A percentile compares a stretch with the other conserved stretches of the same genome.
Evolutionary conservation across 2,329 filamentous ascomycete species (phyloP).

Genomic region (Claviceps sp.): DNA sequence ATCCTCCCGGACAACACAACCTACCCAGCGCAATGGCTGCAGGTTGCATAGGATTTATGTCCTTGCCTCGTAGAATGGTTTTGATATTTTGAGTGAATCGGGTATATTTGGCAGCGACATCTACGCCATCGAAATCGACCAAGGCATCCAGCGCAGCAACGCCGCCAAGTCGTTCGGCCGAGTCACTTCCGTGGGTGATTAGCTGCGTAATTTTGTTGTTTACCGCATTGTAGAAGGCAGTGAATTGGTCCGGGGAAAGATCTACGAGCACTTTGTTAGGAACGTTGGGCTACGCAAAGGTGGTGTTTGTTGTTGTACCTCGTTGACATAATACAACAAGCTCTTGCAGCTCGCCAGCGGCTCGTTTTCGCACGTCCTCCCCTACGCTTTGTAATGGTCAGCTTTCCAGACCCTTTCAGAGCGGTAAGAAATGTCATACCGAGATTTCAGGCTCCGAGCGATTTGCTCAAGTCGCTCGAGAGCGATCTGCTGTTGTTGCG

Average conservation of each 20-base stretch:
- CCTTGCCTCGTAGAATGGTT: conserved; percentile 77
- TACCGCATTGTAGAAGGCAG: conserved; percentile 40
- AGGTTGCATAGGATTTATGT: conserved; percentile 78
- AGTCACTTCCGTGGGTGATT: conserved; percentile 75
- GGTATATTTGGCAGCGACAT: conserved; percentile 84
- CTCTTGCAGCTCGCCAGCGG: conserved; percentile 40
- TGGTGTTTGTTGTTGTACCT: conserved; percentile 24
- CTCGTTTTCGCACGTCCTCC: conserved; percentile 39
- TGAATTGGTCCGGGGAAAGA: conserved; percentile 67
- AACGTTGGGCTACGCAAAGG: not conserved
- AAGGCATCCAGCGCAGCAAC: conserved; percentile 84
- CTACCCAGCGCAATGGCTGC: conserved; percentile 82
- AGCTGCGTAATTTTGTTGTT: conserved; percentile 47
- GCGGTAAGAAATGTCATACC: conserved; percentile 23
- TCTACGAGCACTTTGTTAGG: conserved; percentile 33
- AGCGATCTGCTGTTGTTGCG: conserved; percentile 37
- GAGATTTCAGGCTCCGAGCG: conserved; percentile 41
- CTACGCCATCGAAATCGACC: conserved; percentile 92
- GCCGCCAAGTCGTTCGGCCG: conserved; percentile 78
- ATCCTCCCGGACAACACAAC: conserved; percentile 82
- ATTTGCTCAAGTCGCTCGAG: conserved; percentile 42
- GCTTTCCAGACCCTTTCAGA: conserved; percentile 7
- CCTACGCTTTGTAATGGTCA: conserved; percentile 12
- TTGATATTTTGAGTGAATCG: conserved; percentile 86
- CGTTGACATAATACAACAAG: conserved; percentile 41